phyloP scores from a whole-genome alignment of 2,329 filamentous ascomycete species.

The Talaromyces rugulosus region DNA sequence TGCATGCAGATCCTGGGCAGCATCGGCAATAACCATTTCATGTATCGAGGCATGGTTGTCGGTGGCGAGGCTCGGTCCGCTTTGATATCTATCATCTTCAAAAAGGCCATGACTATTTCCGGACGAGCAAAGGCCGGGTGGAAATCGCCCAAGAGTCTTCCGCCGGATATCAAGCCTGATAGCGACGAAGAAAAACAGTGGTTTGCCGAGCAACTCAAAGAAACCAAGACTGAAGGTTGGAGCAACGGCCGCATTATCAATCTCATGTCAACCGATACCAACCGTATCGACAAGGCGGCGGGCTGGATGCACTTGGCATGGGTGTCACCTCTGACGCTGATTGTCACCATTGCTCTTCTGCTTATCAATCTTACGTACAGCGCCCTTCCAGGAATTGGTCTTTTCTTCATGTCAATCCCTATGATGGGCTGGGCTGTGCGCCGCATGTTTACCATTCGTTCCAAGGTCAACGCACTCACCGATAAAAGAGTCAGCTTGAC shows the following conservation, averaged over 20 bases:
- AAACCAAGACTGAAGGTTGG: conserved; percentile 60
- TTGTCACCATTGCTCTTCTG: conserved; percentile 73
- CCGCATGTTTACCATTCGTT: conserved; percentile 68
- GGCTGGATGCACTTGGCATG: conserved; percentile 84
- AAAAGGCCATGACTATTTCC: conserved; percentile 83
- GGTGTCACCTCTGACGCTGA: conserved; percentile 71
- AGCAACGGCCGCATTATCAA: conserved; percentile 84
- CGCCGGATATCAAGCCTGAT: conserved; percentile 42
- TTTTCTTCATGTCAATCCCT: conserved; percentile 74
- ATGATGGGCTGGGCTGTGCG: conserved; percentile 70
- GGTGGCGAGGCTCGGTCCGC: conserved; percentile 75
- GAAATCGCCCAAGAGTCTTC: conserved; percentile 39
- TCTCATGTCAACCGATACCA: conserved; percentile 88
- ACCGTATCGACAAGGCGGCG: conserved; percentile 79
- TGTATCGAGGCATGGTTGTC: conserved; percentile 84
- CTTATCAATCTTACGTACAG: conserved; percentile 82
- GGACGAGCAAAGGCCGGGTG: conserved; percentile 82
- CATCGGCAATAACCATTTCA: conserved; percentile 79
- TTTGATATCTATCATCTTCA: conserved; percentile 78
- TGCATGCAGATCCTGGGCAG: conserved; percentile 77
- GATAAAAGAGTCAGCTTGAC: conserved; percentile 85
- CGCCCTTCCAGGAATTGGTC: conserved; percentile 75
- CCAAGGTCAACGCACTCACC: conserved; percentile 81
- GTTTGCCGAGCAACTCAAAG: conserved; percentile 29
- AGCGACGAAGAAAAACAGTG: conserved; percentile 42